Evolutionary conservation across 108 stramenopile genomes (phyloP), one percentile per base, ranked within the genome.

Genomic region (Aurantiochytrium sp.): DNA sequence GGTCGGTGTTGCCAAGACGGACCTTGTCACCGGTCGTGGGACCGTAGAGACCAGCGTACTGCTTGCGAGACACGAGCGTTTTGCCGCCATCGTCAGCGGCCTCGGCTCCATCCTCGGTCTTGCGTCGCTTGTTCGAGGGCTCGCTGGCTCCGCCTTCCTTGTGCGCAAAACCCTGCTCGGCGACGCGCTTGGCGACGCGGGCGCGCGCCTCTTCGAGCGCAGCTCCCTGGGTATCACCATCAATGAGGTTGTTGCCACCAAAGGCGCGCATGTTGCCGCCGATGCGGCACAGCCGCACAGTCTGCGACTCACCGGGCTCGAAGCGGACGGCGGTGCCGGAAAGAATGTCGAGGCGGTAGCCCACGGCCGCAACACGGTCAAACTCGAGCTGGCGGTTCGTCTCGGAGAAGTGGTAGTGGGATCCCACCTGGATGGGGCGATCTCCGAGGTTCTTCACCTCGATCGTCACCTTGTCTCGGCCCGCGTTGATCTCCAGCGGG

Each of bases 261-360:
- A 91, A 28, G 25, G 95, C 95, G 42, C 88, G 87, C 73, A 91
- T 58, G 16, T 60, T 89, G 5, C 98, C 98, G 8, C 95, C 98
- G 73, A 99, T 92, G 47, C 94, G 91, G 4, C 97, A 96, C 25
- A 99, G 92, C 6, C 97, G 96, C 58, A 99, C 95, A 3, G 96
- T 96, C 92, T 98, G 98, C 91, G 95, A 92, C 88, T 99, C 97
- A 4, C 97, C 97, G 5, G 98, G 97, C 92, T 99, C 98, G 91
- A 99, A 99, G 58, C 98, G 96, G 4, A 99, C 97, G 35, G 96
- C 94, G 23, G 97, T 96, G 10, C 97, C 97, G 44, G 96, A 95
- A 5, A 96, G 95, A 23, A 99, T 95, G 93, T 98, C 97, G 10
- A 99, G 92, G 6, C 98, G 95, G 72, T 94, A 94, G 14, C 97